These are phyloP conservation scores for Trametes cinnabarina DNA, from an alignment of 768 basidiomycete species.

Conservation along the genomic window DNA sequence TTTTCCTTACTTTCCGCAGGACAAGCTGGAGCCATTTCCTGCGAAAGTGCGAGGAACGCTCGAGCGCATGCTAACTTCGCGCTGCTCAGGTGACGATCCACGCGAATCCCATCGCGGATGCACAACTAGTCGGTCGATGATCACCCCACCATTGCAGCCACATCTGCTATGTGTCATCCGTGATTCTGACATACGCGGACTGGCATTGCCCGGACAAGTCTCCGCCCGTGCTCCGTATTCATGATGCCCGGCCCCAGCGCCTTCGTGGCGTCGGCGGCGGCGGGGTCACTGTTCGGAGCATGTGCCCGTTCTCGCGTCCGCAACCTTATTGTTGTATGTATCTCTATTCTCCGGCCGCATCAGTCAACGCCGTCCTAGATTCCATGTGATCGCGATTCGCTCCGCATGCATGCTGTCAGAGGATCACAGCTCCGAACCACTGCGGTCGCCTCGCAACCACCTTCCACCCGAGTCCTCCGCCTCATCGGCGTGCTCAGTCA, in stretches of 20 bases:
- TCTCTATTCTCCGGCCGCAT: not conserved
- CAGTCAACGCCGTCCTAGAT: not conserved
- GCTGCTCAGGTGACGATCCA: constrained; percentile 74
- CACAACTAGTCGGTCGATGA: constrained; percentile 30
- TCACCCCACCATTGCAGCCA: not conserved
- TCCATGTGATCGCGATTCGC: not conserved
- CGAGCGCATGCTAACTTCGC: not conserved
- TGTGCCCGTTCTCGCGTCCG: not conserved
- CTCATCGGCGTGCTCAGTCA: not conserved
- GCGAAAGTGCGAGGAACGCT: too few relatives aligned
- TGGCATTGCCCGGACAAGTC: not conserved
- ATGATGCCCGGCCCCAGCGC: not conserved
- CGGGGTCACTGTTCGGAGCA: not conserved
- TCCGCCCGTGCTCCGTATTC: not conserved
- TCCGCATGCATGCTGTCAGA: not conserved
- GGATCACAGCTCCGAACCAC: not conserved
- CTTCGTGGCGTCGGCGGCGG: not conserved
- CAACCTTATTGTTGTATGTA: not conserved
- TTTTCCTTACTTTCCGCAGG: not conserved
- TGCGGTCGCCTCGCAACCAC: not conserved
- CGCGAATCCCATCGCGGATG: constrained; percentile 93
- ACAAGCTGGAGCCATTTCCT: too few relatives aligned
- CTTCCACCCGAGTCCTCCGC: too few relatives aligned
- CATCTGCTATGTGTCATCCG: not conserved
- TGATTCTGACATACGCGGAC: not conserved